Percentiles rank a stretch among this genome's conserved stretches.
Evolutionary conservation across 805 yeast species (phyloP).

Genomic region (Phaffomyces antillensis): DNA sequence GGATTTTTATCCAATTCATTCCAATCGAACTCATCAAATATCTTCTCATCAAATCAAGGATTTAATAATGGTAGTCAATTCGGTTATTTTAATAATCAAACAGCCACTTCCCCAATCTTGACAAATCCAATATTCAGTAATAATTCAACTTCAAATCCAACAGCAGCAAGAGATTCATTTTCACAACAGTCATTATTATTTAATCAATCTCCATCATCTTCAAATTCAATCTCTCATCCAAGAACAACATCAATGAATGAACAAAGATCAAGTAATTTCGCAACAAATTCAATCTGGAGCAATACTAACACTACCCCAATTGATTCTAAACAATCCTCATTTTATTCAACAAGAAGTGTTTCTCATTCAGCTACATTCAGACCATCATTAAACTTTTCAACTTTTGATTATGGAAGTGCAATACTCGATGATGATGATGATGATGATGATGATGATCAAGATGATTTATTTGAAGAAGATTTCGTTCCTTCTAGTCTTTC

Average conservation of each 20-base stretch:
- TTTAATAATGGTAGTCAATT: not conserved
- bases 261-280: constrained; percentile 9
- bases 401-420: constrained; percentile 17
- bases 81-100: not conserved
- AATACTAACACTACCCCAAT: constrained; percentile 1
- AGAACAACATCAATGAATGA: constrained; percentile 12
- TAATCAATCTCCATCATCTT: not conserved
- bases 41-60: not conserved
- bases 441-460: constrained; percentile 4
- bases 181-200: constrained; percentile 3
- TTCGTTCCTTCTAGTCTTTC: constrained; percentile 74
- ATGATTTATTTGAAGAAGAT: constrained; percentile 52
- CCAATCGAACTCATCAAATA: not conserved
- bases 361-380: constrained; percentile 15
- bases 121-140: constrained; percentile 1
- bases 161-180: not conserved
- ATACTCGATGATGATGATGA: constrained; percentile 29
- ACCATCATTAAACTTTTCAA: constrained; percentile 4
- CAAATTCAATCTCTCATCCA: constrained; percentile 10
- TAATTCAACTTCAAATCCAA: not conserved
- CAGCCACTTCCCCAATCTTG: not conserved
- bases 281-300: constrained; percentile 17
- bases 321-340: constrained; percentile 1
- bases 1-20: not conserved
- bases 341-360: constrained; percentile 11